A percentile compares a stretch with the other conserved stretches of the same genome.
phyloP scores from a whole-genome alignment of 352 stramenopile species.

The Globisporangium iwayamae region DNA sequence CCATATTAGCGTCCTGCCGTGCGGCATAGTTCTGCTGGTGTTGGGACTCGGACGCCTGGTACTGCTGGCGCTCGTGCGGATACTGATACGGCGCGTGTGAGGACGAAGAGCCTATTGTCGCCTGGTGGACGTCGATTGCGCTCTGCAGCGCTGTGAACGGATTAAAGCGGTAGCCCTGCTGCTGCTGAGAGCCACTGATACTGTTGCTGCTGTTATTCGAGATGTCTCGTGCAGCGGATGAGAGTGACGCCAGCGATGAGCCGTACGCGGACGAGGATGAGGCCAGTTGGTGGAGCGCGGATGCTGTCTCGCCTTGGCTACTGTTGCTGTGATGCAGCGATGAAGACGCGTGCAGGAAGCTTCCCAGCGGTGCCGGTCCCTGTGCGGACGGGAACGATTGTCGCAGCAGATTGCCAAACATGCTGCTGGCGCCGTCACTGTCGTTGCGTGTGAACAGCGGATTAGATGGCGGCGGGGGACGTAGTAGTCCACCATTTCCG shows the following conservation, averaged over 20 bases:
- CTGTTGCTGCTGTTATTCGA: conserved; percentile 10
- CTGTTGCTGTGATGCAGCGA: not conserved
- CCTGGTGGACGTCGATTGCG: conserved; percentile 40
- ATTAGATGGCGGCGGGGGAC: conserved; percentile 33
- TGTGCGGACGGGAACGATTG: conserved; percentile 35
- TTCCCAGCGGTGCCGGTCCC: conserved; percentile 16
- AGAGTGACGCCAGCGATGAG: conserved; percentile 24
- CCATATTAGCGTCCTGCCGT: conserved; percentile 4
- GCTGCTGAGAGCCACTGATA: not conserved
- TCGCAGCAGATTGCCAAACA: conserved; percentile 46
- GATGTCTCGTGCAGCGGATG: conserved; percentile 15
- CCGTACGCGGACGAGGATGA: conserved; percentile 48
- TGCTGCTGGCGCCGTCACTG: conserved; percentile 39
- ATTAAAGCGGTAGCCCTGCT: conserved; percentile 46
- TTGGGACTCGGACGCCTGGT: not conserved
- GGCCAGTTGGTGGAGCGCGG: conserved; percentile 54
- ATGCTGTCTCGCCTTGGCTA: conserved; percentile 12
- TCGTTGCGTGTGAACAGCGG: conserved; percentile 56
- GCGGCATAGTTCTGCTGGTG: conserved; percentile 5
- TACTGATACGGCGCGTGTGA: conserved; percentile 13
- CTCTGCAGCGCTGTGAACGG: conserved; percentile 60
- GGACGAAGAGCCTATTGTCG: conserved; percentile 2
- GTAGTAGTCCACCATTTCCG: conserved; percentile 15
- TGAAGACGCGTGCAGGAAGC: conserved; percentile 17
- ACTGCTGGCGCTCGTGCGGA: conserved; percentile 15